Base-by-base conservation (phyloP, 225 moss, liverwort and hornwort genomes). In the Ulota crispa region DNA sequence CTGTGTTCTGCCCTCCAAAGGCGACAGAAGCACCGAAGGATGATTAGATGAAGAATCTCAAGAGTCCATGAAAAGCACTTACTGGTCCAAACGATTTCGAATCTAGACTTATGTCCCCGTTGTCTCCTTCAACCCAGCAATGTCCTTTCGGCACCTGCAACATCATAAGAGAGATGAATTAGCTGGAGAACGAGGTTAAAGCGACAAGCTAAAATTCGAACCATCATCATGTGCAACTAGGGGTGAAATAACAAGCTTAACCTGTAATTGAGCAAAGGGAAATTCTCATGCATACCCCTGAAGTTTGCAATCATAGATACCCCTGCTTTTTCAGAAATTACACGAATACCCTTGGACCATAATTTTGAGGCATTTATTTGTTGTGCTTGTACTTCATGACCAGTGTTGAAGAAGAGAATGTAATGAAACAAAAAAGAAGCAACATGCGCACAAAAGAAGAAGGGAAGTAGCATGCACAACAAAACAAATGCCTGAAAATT, bases 51-150 rank as follows among this genome's bases (percentile, higher is more conserved):
- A 10, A 15, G 9, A 62, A 64, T 15, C 23, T 53, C 8, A n/a
- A 50, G 50, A 52, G 34, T 62, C 19, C 18, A n/a, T 34, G 27
- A 61, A 64, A 78, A 71, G 59, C 37, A 92, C 96, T 94, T 70
- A 99, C 96, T 8, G 98, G 98, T 53, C 98, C 98, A 83, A 99
- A 99, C 47, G 93, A 93, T 84, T 96, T 99, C 7, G 98, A 99
- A 85, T 99, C 96, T 77, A 99, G 79, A 81, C 96, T 99, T 75
- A 94, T 85, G 64, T 96, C 92, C 55, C 87, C 96, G 78, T 94
- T 96, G 82, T 96, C 96, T 50, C 98, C 96, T 92, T 99, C 96
- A 81, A 99, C 98, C 98, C 96, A 99, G 85, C 98, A 99, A 85
- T 99, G 98, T 59, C 96, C 98, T 86, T 93, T 96, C 24, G 98